Evolutionary conservation across 2,329 filamentous ascomycete species (phyloP).

Genomic region (Coniochaeta sp.): DNA sequence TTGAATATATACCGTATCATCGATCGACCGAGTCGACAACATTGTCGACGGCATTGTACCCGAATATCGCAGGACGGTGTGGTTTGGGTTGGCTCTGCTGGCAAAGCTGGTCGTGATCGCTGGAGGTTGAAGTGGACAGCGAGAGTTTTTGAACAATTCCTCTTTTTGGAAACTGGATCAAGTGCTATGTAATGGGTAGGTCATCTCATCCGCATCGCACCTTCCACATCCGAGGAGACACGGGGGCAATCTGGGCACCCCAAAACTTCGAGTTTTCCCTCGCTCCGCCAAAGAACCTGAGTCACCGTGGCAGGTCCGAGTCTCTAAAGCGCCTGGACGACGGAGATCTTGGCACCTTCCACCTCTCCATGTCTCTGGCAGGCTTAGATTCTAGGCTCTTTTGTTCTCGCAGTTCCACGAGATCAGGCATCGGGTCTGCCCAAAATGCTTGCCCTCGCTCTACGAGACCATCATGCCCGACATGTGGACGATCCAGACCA

Average conservation of each 20-base stretch:
- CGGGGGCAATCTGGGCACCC: not conserved
- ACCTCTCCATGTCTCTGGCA: not conserved
- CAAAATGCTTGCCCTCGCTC: not conserved
- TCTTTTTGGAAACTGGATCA: not conserved
- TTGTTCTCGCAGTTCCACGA: not conserved
- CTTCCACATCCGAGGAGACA: not conserved
- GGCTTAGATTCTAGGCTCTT: too few species aligned
- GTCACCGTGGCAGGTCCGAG: not conserved
- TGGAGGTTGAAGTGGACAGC: not conserved
- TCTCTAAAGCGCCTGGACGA: not conserved
- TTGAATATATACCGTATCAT: not conserved
- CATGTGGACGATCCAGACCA: not conserved
- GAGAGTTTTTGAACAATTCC: not conserved
- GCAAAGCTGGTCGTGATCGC: not conserved
- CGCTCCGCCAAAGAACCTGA: not conserved
- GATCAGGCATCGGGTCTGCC: not conserved
- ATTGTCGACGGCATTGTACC: not conserved
- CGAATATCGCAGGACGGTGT: not conserved
- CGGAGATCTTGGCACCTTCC: not conserved
- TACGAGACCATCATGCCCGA: not conserved
- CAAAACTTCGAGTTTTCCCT: not conserved
- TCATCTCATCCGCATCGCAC: not conserved
- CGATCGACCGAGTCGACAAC: not conserved
- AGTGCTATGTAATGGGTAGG: constrained; percentile 3
- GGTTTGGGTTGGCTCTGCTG: not conserved